Base-by-base conservation (phyloP, 2,329 filamentous ascomycete genomes). In the Trichophyton schoenleinii region DNA sequence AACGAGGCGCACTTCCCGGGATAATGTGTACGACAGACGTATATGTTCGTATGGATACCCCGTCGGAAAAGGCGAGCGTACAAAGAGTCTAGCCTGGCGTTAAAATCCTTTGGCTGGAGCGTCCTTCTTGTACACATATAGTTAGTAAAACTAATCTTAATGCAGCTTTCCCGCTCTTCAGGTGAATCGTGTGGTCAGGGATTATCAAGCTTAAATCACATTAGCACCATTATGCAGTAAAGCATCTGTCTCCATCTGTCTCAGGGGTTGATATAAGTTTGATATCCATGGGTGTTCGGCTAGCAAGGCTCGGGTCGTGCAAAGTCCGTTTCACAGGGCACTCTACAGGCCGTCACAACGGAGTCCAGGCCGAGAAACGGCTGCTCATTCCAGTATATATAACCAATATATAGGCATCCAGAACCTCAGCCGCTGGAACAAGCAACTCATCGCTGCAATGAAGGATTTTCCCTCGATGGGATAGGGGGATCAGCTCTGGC, bases 11-110 rank as follows among this genome's bases (percentile, higher is more conserved):
- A 58, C 25, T 13, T 22, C 57, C 63, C 11, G 63, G 60, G 38
- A 66, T 66, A n/a, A 61, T 65, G 55, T 62, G 63, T 52, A 66
- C 58, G 25, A 66, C 64, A n/a, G 65, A 66, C 36, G 61, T 66
- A 7, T 66, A 63, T 61, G 62, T 65, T 25, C 52, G 62, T 3
- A 63, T 62, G 60, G 63, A 62, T 9, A 48, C 18, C 41, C 55
- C 55, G 15, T 55, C 52, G 4, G 31, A 36, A 18, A 34, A 55
- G 34, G 28, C n/a, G 28, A 55, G 52, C 22, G n/a, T 20, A 18
- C 13, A 36, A 8, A 18, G 15, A 36, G 52, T 6, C 46, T 52
- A 31, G n/a, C 31, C 15, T n/a, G 13, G 52, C 1, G 7, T 18
- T 36, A 8, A 31, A 31, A 31, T 31, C 2, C 20, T 55, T 55